Evolutionary conservation across 306 rosid genomes (phyloP).

Genomic region (Lithocarpus polystachyus): DNA sequence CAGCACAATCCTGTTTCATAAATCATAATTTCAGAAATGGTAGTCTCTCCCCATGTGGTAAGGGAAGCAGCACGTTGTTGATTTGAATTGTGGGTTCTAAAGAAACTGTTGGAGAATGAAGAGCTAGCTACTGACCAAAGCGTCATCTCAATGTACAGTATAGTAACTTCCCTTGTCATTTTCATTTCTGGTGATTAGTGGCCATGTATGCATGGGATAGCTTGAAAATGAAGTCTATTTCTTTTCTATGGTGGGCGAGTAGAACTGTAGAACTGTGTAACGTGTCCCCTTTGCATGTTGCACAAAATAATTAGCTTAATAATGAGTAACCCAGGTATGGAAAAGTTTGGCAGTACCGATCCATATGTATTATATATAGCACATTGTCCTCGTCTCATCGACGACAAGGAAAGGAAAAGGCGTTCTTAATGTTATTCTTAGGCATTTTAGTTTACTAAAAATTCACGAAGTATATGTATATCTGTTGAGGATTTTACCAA

Average conservation of each 20-base stretch:
- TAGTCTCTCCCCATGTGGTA: conserved; percentile 25
- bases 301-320: background rate
- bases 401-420: too few relatives aligned
- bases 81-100: background rate
- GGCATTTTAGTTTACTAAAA: too few relatives aligned
- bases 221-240: background rate
- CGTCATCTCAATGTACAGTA: background rate
- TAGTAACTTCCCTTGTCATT: background rate
- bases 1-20: too few relatives aligned
- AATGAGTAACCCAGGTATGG: background rate
- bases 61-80: conserved; percentile 32
- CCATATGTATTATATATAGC: too few relatives aligned
- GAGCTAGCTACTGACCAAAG: background rate
- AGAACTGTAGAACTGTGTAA: too few relatives aligned
- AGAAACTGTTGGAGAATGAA: background rate
- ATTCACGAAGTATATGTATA: too few relatives aligned
- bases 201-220: background rate
- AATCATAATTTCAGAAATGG: background rate
- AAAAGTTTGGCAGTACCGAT: background rate
- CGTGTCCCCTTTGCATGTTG: background rate
- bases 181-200: background rate
- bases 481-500: too few relatives aligned
- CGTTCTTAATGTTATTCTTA: too few relatives aligned
- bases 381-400: too few relatives aligned
- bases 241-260: background rate